Evolutionary conservation across 164 flowering plant species (phyloP).

Genomic region (Santalum album): DNA sequence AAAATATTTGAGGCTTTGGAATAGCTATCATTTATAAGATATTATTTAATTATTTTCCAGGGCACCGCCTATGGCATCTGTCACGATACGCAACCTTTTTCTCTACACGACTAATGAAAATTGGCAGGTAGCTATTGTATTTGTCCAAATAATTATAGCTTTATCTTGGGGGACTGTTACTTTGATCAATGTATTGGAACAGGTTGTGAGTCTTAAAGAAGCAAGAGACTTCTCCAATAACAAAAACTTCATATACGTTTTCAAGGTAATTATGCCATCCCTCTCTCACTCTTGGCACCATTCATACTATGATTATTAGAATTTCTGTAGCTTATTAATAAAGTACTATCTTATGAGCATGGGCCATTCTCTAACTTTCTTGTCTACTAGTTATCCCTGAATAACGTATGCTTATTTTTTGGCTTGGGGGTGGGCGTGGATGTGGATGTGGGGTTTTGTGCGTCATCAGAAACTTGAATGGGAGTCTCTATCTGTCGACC

Average conservation of each 20-base stretch:
- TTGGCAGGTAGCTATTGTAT: slow-evolving; percentile 64
- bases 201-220: slow-evolving; percentile 95
- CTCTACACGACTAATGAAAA: slow-evolving; percentile 85
- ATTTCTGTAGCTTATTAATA: too few species aligned
- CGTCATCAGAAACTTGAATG: slow-evolving; percentile 87
- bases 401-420: not conserved
- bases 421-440: not conserved
- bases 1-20: too few species aligned
- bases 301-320: not conserved
- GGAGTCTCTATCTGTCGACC: slow-evolving; percentile 85
- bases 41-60: slow-evolving; percentile 33
- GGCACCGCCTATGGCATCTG: slow-evolving; percentile 92
- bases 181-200: slow-evolving; percentile 11
- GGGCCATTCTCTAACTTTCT: too few species aligned
- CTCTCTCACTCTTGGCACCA: not conserved
- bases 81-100: slow-evolving; percentile 78
- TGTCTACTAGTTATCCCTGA: too few species aligned
- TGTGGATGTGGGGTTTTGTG: not conserved
- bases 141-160: not conserved
- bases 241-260: slow-evolving; percentile 73
- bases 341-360: too few species aligned
- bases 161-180: slow-evolving; percentile 5
- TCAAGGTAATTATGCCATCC: slow-evolving; percentile 54
- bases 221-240: slow-evolving; percentile 80
- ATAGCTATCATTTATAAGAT: too few species aligned